Evolutionary conservation across 73 alveolate species (phyloP).

Genomic region (Paramecium biaurelia): DNA sequence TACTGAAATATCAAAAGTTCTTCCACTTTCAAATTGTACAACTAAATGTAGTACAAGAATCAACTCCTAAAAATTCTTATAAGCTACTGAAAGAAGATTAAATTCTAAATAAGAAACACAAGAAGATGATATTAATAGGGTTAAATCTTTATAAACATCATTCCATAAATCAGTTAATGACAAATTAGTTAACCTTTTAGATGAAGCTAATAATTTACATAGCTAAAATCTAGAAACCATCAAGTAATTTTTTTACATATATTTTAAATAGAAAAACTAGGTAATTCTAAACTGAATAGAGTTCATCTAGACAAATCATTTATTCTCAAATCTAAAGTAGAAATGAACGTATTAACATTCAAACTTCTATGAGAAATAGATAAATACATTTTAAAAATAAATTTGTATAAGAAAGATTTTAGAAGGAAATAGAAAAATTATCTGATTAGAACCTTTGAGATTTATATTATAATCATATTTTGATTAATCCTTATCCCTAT

Average conservation of each 20-base stretch:
- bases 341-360: neutral
- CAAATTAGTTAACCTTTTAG: neutral
- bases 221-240: neutral
- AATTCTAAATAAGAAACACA: neutral
- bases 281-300: neutral
- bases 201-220: neutral
- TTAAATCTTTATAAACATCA: neutral
- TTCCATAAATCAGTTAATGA: neutral
- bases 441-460: constrained; percentile 1
- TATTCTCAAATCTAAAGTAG: neutral
- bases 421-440: constrained; percentile 1
- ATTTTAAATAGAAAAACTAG: neutral
- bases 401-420: neutral
- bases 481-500: neutral
- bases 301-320: neutral
- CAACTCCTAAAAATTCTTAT: neutral
- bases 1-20: neutral
- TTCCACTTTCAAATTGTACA: neutral
- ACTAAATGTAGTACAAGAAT: constrained; percentile 7
- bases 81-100: neutral
- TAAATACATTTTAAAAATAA: neutral
- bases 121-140: neutral
- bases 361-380: neutral
- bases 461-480: neutral
- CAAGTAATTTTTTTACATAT: neutral